Evolutionary conservation across 257 asterid genomes (phyloP), one percentile per base, ranked within the genome.

Genomic region (Voacanga thouarsii): DNA sequence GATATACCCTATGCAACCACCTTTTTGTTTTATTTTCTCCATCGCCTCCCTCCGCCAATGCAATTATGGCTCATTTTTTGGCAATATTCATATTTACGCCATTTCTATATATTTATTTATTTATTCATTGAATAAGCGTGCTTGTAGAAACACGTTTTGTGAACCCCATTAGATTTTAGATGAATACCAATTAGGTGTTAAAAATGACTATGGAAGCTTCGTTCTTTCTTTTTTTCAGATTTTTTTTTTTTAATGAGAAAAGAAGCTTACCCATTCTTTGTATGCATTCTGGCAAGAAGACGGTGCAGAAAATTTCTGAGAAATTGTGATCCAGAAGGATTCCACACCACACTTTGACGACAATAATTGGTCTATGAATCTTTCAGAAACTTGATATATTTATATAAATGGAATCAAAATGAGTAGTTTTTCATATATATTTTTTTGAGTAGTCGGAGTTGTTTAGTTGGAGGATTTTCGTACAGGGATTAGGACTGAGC

Each of bases 91-190:
- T 21, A 43, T 39, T 39, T 12, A 14, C 9, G 47, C 21, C 45
- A 64, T 37, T 14, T 5, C 0, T 2, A 49, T 7, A 1, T 2
- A 1, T 49, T 6, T 73, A 6, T 55, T 12, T 5, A 7, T 51
- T 0, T 53, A 18, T 24, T 43, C 59, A 21, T 56, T 56, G 26
- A n/a, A 67, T 16, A 67, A 74, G 26, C 33, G 69, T 24, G 30
- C 55, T 49, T 6, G n/a, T n/a, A 33, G 16, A n/a, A 56, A 74
- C 69, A 57, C 59, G 59, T 41, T 75, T 75, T 75, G 78, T 60
- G 69, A 56, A 74, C 70, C 70, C 78, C 78, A 74, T 61, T 43
- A 56, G 21, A 24, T 12, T 37, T 55, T 55, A 51, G 41, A 43
- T 19, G 12, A 57, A 39, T 19, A 6, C 6, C 44, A 50, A 57